Percentiles rank a stretch among this genome's conserved stretches.
Evolutionary conservation across 768 basidiomycete species (phyloP).

Genomic region (Candolleomyces efflorescens): DNA sequence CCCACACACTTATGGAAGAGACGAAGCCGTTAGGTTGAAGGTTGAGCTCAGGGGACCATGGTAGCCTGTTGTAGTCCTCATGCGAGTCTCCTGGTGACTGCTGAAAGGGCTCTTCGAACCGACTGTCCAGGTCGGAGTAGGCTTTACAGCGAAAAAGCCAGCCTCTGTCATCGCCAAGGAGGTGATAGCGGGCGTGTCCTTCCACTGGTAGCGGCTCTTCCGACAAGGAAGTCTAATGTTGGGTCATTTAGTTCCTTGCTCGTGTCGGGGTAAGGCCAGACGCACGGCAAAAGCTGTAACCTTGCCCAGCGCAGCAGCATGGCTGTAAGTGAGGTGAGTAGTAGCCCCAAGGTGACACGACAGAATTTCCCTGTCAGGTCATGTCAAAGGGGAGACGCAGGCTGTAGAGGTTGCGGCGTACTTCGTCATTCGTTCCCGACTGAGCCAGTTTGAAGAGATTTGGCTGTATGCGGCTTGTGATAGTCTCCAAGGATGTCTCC

Average conservation of each 20-base stretch:
- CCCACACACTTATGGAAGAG: conserved; percentile 47
- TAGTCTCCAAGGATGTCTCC: background rate
- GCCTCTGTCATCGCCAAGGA: conserved; percentile 50
- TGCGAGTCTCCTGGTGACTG: background rate
- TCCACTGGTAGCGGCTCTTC: background rate
- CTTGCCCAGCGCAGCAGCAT: conserved; percentile 29
- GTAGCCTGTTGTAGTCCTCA: background rate
- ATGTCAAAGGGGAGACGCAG: background rate
- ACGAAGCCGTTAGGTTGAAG: conserved; percentile 39
- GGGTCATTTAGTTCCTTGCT: background rate
- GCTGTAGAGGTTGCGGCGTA: background rate
- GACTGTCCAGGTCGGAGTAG: background rate
- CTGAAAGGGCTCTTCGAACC: background rate
- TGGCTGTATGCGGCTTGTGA: background rate
- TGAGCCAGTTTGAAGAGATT: conserved; percentile 1
- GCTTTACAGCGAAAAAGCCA: conserved; percentile 32
- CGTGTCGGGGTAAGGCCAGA: background rate
- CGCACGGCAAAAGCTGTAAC: conserved; percentile 48
- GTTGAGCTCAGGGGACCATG: conserved; percentile 41
- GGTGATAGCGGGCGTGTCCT: conserved; percentile 19
- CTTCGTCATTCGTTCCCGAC: background rate
- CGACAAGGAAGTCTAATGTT: background rate
- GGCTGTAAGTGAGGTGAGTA: conserved; percentile 23
- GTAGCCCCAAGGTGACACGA: conserved; percentile 37
- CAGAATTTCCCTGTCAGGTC: conserved; percentile 16